Conservation (phyloP, 352 stramenopile genomes). For the Pythium aquatile region DNA sequence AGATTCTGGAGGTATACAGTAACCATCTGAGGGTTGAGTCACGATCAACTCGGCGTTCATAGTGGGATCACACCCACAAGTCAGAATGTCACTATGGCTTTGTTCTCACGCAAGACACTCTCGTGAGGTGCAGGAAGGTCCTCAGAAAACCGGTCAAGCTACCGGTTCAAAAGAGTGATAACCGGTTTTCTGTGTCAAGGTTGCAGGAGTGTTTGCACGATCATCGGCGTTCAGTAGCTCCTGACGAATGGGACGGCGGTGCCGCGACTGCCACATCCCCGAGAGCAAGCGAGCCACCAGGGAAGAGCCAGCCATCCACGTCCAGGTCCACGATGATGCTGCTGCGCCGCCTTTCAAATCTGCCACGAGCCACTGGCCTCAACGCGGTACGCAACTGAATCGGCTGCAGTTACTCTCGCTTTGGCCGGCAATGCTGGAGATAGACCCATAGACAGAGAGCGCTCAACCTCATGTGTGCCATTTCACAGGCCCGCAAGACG, state of each 20-base stretch:
- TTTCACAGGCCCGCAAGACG: background rate
- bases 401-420: background rate
- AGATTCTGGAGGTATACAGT: slow-evolving; percentile 8
- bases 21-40: background rate
- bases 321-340: slow-evolving; percentile 18
- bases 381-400: background rate
- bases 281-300: background rate
- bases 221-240: slow-evolving; percentile 5
- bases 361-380: background rate
- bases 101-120: background rate
- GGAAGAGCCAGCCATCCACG: slow-evolving; percentile 6
- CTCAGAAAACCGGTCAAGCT: background rate
- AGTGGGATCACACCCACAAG: slow-evolving; percentile 24
- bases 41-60: slow-evolving; percentile 1
- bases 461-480: background rate
- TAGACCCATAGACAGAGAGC: background rate
- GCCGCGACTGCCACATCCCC: slow-evolving; percentile 16
- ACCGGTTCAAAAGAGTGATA: slow-evolving; percentile 1
- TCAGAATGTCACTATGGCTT: slow-evolving; percentile 10
- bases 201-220: slow-evolving; percentile 26
- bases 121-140: background rate
- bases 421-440: background rate
- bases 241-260: background rate
- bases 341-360: slow-evolving; percentile 19
- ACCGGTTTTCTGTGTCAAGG: slow-evolving; percentile 25